A percentile compares a stretch with the other conserved stretches of the same genome.
Evolutionary conservation across 2,329 filamentous ascomycete species (phyloP).

Genomic region (Arthrobotrys conoides): DNA sequence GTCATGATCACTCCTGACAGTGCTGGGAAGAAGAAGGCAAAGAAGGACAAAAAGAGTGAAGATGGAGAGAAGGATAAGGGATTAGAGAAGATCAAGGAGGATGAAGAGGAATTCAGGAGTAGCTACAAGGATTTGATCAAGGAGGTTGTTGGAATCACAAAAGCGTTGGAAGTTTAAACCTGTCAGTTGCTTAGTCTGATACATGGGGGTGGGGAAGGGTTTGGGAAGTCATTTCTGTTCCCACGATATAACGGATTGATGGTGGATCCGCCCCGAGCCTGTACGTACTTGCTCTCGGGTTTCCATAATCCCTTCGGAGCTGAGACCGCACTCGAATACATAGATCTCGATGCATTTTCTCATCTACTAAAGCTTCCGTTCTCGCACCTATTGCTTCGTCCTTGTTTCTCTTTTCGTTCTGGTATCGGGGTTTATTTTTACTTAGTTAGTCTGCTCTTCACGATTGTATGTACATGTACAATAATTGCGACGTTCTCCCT

Average conservation of each 20-base stretch:
- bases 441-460: constrained; percentile 18
- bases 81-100: constrained; percentile 67
- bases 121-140: constrained; percentile 77
- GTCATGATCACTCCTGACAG: constrained; percentile 83
- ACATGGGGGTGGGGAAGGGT: background rate
- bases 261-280: background rate
- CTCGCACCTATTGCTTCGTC: background rate
- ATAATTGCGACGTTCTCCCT: constrained; percentile 36
- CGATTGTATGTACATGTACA: constrained; percentile 53
- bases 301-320: background rate
- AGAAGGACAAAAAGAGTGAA: constrained; percentile 69
- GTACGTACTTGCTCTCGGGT: background rate
- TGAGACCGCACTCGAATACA: background rate
- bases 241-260: background rate
- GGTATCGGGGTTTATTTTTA: constrained; percentile 39
- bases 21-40: constrained; percentile 66
- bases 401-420: constrained; percentile 4
- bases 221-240: background rate
- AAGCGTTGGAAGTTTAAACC: constrained; percentile 45
- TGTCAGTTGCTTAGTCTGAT: background rate
- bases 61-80: constrained; percentile 67
- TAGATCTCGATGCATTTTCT: constrained; percentile 12
- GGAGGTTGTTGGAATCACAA: constrained; percentile 67
- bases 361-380: background rate
- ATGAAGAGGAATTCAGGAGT: constrained; percentile 72